A percentile compares a stretch with the other conserved stretches of the same genome.
Evolutionary conservation across 345 rosid genomes (phyloP).

Genomic region (Erysimum cheiranthoides): DNA sequence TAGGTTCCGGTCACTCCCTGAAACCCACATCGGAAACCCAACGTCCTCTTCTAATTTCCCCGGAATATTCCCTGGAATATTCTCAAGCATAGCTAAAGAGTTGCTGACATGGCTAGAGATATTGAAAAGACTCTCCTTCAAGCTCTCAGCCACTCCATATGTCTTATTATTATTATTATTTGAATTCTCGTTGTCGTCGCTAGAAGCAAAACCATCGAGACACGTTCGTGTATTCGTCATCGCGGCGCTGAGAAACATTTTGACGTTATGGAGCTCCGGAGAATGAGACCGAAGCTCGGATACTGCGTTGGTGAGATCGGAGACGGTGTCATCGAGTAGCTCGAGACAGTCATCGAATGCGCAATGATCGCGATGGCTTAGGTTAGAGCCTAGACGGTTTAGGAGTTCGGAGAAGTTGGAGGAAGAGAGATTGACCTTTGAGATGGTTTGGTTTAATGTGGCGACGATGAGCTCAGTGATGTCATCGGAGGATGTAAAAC

Average conservation of each 20-base stretch:
- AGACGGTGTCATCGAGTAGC: slow-evolving; percentile 58
- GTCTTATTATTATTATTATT: slow-evolving; percentile 9
- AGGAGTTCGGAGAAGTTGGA: slow-evolving; percentile 56
- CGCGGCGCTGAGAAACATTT: slow-evolving; percentile 62
- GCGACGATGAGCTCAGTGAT: slow-evolving; percentile 56
- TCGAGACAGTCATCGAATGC: slow-evolving; percentile 76
- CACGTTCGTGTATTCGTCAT: slow-evolving; percentile 92
- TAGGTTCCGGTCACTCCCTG: slow-evolving; percentile 52
- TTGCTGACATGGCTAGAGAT: slow-evolving; percentile 71
- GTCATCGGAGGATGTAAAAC: slow-evolving; percentile 42
- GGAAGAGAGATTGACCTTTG: slow-evolving; percentile 53
- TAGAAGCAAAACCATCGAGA: slow-evolving; percentile 74
- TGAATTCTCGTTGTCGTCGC: slow-evolving; percentile 35
- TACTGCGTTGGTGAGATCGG: slow-evolving; percentile 54
- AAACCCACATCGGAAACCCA: slow-evolving; percentile 68
- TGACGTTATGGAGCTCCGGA: background rate
- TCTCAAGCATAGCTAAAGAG: slow-evolving; percentile 71
- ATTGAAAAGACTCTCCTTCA: slow-evolving; percentile 55
- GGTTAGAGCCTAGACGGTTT: slow-evolving; percentile 29
- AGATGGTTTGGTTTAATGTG: slow-evolving; percentile 58
- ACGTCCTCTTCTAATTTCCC: slow-evolving; percentile 58
- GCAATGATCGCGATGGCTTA: slow-evolving; percentile 47
- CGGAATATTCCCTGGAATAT: slow-evolving; percentile 51
- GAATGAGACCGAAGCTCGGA: slow-evolving; percentile 50
- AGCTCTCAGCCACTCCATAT: slow-evolving; percentile 46